phyloP scores from a whole-genome alignment of 2,329 filamentous ascomycete genomes.

The Diatrype stigma region DNA sequence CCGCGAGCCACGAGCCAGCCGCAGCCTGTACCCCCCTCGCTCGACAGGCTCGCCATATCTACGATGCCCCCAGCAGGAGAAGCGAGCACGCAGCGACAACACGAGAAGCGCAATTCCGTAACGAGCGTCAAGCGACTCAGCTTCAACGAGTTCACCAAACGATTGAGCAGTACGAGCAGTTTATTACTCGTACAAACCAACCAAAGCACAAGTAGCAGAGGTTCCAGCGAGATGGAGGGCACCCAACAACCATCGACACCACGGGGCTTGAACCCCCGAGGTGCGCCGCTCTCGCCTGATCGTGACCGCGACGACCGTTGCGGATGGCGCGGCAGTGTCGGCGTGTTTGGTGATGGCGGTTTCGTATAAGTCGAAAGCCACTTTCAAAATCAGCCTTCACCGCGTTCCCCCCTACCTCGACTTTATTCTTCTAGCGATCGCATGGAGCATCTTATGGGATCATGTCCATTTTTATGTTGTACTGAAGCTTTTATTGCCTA shows the following conservation, averaged over 20 bases:
- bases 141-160: constrained; percentile 58
- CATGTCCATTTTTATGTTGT: background rate
- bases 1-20: constrained; percentile 47
- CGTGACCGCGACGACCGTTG: constrained; percentile 42
- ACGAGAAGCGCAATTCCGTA: constrained; percentile 48
- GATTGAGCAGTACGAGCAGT: constrained; percentile 58
- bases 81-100: constrained; percentile 23
- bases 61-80: constrained; percentile 28
- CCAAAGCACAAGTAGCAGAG: constrained; percentile 43
- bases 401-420: constrained; percentile 6
- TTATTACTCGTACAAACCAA: constrained; percentile 57
- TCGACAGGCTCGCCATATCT: constrained; percentile 18
- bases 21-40: constrained; percentile 30
- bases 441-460: background rate
- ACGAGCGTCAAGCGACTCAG: constrained; percentile 55
- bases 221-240: constrained; percentile 41
- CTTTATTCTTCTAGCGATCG: constrained; percentile 10
- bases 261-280: constrained; percentile 27
- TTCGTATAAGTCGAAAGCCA: too few relatives aligned
- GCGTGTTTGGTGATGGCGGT: constrained; percentile 52
- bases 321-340: constrained; percentile 54
- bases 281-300: constrained; percentile 30
- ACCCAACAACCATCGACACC: constrained; percentile 33
- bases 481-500: constrained; percentile 16
- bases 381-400: background rate